Conservation (phyloP, 2,329 filamentous ascomycete genomes). For the Alternaria brassicicola region DNA sequence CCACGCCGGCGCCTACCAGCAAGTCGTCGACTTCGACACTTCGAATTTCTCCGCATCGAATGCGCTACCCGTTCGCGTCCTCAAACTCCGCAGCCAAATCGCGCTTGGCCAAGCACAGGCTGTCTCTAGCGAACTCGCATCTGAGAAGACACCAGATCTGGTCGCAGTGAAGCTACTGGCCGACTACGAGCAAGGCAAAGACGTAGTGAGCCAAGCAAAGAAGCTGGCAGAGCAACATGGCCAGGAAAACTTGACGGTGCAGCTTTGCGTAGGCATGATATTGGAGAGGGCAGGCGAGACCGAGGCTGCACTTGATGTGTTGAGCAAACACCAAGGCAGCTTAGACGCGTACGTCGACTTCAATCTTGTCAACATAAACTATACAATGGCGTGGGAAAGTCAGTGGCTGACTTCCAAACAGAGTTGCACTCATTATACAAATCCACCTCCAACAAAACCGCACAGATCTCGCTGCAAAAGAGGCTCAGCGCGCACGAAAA, state of each 20-base stretch:
- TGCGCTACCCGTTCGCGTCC: slow-evolving; percentile 73
- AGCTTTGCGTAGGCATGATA: slow-evolving; percentile 81
- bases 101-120: slow-evolving; percentile 78
- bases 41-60: slow-evolving; percentile 80
- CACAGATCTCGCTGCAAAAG: slow-evolving; percentile 86
- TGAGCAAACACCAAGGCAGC: slow-evolving; percentile 84
- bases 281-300: slow-evolving; percentile 78
- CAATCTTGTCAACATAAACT: neutral
- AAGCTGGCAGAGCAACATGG: slow-evolving; percentile 69
- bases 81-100: slow-evolving; percentile 81
- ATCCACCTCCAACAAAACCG: slow-evolving; percentile 92
- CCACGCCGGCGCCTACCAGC: slow-evolving; percentile 80
- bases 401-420: slow-evolving; percentile 38
- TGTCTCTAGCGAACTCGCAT: slow-evolving; percentile 71
- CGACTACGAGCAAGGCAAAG: slow-evolving; percentile 57
- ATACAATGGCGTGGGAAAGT: neutral
- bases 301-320: slow-evolving; percentile 81
- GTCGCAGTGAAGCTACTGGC: slow-evolving; percentile 79
- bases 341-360: slow-evolving; percentile 68
- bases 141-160: slow-evolving; percentile 71
- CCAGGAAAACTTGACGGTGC: slow-evolving; percentile 76
- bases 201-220: slow-evolving; percentile 65
- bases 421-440: slow-evolving; percentile 86
- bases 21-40: slow-evolving; percentile 84
- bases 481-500: slow-evolving; percentile 81